Evolutionary conservation across 2,329 filamentous ascomycete species (phyloP).

Genomic region (Alternaria infectoria): DNA sequence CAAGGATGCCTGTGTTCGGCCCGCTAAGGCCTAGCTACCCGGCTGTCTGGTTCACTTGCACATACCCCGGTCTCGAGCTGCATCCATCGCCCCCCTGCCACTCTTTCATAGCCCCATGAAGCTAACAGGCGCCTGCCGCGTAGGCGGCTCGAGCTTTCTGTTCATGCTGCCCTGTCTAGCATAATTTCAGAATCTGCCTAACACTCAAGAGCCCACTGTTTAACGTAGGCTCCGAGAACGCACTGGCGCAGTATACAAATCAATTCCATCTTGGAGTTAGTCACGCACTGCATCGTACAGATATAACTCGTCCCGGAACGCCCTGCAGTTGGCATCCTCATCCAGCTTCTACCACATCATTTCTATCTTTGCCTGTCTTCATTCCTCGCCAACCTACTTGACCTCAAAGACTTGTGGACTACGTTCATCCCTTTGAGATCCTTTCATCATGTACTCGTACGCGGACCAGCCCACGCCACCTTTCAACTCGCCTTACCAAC

Average conservation of each 20-base stretch:
- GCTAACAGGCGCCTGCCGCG: conserved; percentile 46
- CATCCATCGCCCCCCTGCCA: conserved; percentile 13
- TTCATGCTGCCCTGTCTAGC: conserved; percentile 34
- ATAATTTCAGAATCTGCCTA: conserved; percentile 49
- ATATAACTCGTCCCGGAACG: conserved; percentile 41
- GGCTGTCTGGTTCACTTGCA: conserved; percentile 30
- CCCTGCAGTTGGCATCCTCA: conserved; percentile 28
- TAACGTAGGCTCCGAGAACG: conserved; percentile 33
- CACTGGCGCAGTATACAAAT: conserved; percentile 45
- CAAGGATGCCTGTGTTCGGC: conserved; percentile 37
- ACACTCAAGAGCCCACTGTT: conserved; percentile 40
- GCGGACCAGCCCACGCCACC: conserved; percentile 42
- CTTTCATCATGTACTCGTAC: conserved; percentile 30
- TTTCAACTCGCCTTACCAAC: conserved; percentile 47
- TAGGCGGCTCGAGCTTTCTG: conserved; percentile 38
- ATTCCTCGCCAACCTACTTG: conserved; percentile 1
- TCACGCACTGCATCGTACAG: conserved; percentile 28
- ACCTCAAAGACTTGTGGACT: conserved; percentile 11
- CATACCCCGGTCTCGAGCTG: conserved; percentile 29
- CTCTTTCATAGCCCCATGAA: conserved; percentile 34
- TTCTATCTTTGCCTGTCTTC: conserved; percentile 8
- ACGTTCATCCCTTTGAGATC: conserved; percentile 6
- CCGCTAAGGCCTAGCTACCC: conserved; percentile 42
- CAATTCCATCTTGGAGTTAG: conserved; percentile 27
- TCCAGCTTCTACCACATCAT: conserved; percentile 15